Conservation (phyloP, 2,329 filamentous ascomycete genomes). For the Juglanconis oblonga region DNA sequence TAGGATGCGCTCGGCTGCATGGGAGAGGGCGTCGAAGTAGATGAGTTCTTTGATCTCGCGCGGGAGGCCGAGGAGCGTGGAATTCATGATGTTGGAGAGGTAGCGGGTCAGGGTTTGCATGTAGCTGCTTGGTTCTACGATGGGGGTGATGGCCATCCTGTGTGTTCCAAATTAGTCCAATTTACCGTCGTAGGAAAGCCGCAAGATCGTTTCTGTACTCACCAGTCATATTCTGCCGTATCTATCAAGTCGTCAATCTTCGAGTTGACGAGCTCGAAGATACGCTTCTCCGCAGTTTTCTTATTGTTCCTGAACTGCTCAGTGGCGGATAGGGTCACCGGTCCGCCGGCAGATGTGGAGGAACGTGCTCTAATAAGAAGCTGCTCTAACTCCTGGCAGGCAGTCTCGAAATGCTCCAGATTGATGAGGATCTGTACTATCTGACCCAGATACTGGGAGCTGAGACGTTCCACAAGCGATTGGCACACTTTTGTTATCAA, state of each 20-base stretch:
- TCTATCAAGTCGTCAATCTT: slow-evolving; percentile 98
- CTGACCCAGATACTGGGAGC: slow-evolving; percentile 91
- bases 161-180: neutral
- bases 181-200: slow-evolving; percentile 13
- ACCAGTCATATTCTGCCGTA: slow-evolving; percentile 96
- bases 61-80: slow-evolving; percentile 87
- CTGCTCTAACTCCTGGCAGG: slow-evolving; percentile 84
- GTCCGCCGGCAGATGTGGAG: slow-evolving; percentile 75
- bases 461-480: slow-evolving; percentile 81
- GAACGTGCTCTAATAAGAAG: slow-evolving; percentile 82
- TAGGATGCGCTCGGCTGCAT: slow-evolving; percentile 83
- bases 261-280: slow-evolving; percentile 96
- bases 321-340: slow-evolving; percentile 77
- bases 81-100: slow-evolving; percentile 93
- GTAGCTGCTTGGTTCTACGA: slow-evolving; percentile 80
- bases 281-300: slow-evolving; percentile 94
- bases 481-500: slow-evolving; percentile 89
- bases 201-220: slow-evolving; percentile 21
- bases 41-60: slow-evolving; percentile 96
- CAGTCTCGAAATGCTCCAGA: slow-evolving; percentile 91
- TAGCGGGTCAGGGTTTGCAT: slow-evolving; percentile 94
- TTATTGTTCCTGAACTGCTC: slow-evolving; percentile 85
- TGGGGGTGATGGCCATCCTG: slow-evolving; percentile 54
- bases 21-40: slow-evolving; percentile 92
- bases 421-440: slow-evolving; percentile 99